Conservation (phyloP, 352 stramenopile genomes). For the Globisporangium perplexum region DNA sequence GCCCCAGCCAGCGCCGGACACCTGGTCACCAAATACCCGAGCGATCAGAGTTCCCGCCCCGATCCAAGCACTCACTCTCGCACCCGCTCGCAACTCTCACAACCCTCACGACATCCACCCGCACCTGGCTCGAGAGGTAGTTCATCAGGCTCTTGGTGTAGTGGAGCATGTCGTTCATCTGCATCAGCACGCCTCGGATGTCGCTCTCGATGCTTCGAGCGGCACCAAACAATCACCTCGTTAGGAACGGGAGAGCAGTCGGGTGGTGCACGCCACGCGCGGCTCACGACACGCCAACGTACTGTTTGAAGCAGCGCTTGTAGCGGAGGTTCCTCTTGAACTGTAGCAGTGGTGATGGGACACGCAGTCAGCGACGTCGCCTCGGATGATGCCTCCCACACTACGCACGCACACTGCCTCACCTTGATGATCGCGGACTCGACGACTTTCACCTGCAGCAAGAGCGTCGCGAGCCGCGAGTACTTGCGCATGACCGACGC, state of each 20-base stretch:
- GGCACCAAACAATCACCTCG: neutral
- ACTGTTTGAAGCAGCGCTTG: slow-evolving; percentile 40
- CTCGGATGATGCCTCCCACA: neutral
- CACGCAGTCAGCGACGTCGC: neutral
- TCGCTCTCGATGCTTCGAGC: slow-evolving; percentile 34
- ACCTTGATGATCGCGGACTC: slow-evolving; percentile 56
- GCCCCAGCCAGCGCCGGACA: slow-evolving; percentile 19
- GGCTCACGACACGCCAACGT: slow-evolving; percentile 10
- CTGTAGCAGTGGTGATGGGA: slow-evolving; percentile 14
- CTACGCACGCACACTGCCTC: neutral
- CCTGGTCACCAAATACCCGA: slow-evolving; percentile 9
- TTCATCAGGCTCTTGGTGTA: slow-evolving; percentile 62
- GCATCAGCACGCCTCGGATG: slow-evolving; percentile 37
- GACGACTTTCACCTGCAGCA: slow-evolving; percentile 64
- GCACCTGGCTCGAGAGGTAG: slow-evolving; percentile 67
- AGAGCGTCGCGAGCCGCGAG: slow-evolving; percentile 40
- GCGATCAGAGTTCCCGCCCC: neutral
- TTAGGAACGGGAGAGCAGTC: neutral
- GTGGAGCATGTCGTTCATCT: slow-evolving; percentile 67
- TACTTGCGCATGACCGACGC: slow-evolving; percentile 55
- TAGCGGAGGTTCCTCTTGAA: slow-evolving; percentile 58
- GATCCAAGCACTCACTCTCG: no score
- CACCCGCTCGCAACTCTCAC: no score
- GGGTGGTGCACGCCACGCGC: neutral
- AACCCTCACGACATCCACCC: neutral